phyloP scores from a whole-genome alignment of 2,329 filamentous ascomycete genomes.

The Fusarium tricinctum region DNA sequence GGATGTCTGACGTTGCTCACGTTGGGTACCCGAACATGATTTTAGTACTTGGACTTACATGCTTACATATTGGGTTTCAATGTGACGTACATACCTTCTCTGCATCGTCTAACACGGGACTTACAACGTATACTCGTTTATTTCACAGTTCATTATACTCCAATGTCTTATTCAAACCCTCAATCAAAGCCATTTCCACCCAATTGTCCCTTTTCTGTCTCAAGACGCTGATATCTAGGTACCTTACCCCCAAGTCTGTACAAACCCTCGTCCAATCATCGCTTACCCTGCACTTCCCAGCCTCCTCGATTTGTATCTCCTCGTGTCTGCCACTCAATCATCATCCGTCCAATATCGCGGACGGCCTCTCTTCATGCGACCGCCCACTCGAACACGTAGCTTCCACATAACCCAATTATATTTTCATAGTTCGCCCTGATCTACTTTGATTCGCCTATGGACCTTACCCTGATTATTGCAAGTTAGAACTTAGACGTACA shows the following conservation, averaged over 20 bases:
- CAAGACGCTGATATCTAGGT: slow-evolving; percentile 1
- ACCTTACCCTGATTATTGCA: slow-evolving; percentile 1
- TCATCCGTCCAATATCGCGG: slow-evolving; percentile 32
- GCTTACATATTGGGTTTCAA: slow-evolving; percentile 16
- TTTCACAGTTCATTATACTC: neutral
- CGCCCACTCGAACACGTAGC: slow-evolving; percentile 40
- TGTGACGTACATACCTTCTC: neutral
- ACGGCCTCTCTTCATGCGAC: slow-evolving; percentile 48
- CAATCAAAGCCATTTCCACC: neutral
- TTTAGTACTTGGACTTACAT: neutral
- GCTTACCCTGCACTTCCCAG: slow-evolving; percentile 45
- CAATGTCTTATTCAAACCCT: neutral
- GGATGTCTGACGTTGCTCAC: neutral
- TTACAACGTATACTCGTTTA: neutral
- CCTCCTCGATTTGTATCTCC: slow-evolving; percentile 44
- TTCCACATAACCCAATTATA: slow-evolving; percentile 27
- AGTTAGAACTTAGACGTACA: slow-evolving; percentile 17
- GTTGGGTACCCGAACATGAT: neutral
- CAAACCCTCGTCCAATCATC: slow-evolving; percentile 22
- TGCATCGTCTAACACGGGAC: neutral
- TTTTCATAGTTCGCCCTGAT: neutral
- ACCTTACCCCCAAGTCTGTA: neutral
- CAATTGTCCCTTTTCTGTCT: neutral
- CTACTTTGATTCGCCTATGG: neutral
- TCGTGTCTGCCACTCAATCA: slow-evolving; percentile 40